Evolutionary conservation across 345 rosid genomes (phyloP).

Genomic region (Linum trigynum): DNA sequence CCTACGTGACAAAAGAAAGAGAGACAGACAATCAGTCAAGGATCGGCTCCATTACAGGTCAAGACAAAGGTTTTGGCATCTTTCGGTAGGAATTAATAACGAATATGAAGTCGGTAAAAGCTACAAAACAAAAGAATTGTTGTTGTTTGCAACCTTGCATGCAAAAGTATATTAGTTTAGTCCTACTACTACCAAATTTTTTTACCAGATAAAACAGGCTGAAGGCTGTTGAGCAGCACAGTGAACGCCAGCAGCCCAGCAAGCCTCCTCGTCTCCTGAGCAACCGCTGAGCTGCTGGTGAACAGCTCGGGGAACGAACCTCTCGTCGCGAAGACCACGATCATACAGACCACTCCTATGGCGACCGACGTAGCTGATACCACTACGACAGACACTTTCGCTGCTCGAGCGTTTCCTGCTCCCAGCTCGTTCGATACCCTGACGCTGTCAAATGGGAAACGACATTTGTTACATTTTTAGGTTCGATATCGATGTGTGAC

Average conservation of each 20-base stretch:
- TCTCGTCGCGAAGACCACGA: conserved; percentile 47
- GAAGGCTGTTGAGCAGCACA: conserved; percentile 79
- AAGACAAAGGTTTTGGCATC: too few relatives aligned
- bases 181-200: not conserved
- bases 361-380: conserved; percentile 60
- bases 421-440: conserved; percentile 91
- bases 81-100: too few relatives aligned
- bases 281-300: conserved; percentile 64
- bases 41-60: too few relatives aligned
- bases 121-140: too few relatives aligned
- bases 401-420: conserved; percentile 54
- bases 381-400: conserved; percentile 60
- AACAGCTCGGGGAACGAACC: conserved; percentile 68
- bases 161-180: too few relatives aligned
- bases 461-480: conserved; percentile 6
- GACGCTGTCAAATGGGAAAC: conserved; percentile 38
- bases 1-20: conserved; percentile 29
- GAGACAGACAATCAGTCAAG: not conserved
- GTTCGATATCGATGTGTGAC: not conserved
- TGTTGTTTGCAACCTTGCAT: too few relatives aligned
- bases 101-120: too few relatives aligned
- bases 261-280: conserved; percentile 68
- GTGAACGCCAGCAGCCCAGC: conserved; percentile 56
- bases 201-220: conserved; percentile 78
- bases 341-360: conserved; percentile 55